Evolutionary conservation across 345 rosid species (phyloP), one percentile per base, ranked within the genome.

Genomic region (Chamaenerion angustifolium): DNA sequence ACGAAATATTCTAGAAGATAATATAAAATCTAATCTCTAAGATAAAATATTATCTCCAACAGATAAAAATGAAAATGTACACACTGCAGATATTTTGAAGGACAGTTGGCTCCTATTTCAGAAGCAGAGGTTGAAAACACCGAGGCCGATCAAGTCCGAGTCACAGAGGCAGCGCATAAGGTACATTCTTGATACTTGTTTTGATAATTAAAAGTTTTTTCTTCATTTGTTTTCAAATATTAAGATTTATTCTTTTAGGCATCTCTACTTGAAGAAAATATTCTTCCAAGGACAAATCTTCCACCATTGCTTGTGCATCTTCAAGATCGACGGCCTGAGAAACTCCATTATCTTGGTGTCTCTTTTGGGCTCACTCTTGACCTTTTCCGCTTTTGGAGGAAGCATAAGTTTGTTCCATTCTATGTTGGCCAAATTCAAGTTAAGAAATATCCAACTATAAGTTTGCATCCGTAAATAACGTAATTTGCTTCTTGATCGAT

Each of bases 361-460:
- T 92, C 98, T 52, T 92, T 92, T 71, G 98, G 98, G 68, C 95
- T 92, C 56, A 92, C 96, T 37, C 65, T 84, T 71, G 98, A 84
- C 64, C 96, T 92, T 53, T 77, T 82, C 46, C 94, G 94, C 57
- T 92, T 92, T 53, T 92, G 98, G 98, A 74, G 84, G 74, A 87
- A 73, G 59, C 95, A 70, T 64, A 84, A 74, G 56, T 92, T 92
- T 72, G 79, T 82, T 48, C 98, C 98, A 4, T 92, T 92, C 71
- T 92, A 82, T 63, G 67, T 92, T 49, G 78, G 90, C 70, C 89
- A 81, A 52, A 69, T 75, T 61, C 80, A 95, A 80, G 98, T 92
- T 85, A 75, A 77, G 88, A 59, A 25, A 42, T 42, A 19, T 43
- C 9, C 47, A 14, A 11, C n/a, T n/a, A 43, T 14, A 5, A 31